These are phyloP conservation scores for Zygosaccharomyces pseudobailii DNA, from an alignment of 1,139 yeast genomes.

Conservation along the genomic window DNA sequence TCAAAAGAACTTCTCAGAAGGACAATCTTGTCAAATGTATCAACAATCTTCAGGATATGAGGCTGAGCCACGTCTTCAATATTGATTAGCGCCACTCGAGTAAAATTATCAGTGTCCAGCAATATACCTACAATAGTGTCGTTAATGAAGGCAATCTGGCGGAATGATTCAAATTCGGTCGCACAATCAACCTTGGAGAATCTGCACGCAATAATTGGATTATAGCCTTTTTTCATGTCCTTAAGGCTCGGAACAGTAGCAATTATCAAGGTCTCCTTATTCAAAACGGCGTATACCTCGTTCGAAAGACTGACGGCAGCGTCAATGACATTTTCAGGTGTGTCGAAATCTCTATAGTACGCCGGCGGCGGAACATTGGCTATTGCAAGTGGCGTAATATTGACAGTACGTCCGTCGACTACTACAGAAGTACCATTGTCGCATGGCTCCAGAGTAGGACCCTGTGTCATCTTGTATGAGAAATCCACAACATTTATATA, in stretches of 20 bases:
- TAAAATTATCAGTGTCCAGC: constrained; percentile 47
- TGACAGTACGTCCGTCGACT: constrained; percentile 69
- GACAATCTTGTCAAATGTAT: constrained; percentile 48
- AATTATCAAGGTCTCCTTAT: constrained; percentile 41
- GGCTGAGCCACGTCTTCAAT: constrained; percentile 43
- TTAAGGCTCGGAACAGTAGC: constrained; percentile 39
- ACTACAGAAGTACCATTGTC: constrained; percentile 80
- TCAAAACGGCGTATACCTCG: constrained; percentile 52
- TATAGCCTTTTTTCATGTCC: constrained; percentile 39
- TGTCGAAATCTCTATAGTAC: constrained; percentile 60
- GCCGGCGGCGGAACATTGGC: constrained; percentile 97
- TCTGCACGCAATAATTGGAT: constrained; percentile 43
- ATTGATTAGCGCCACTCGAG: constrained; percentile 50
- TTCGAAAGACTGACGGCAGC: constrained; percentile 63
- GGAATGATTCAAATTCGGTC: constrained; percentile 44
- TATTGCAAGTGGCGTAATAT: constrained; percentile 73
- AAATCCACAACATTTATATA: constrained; percentile 64
- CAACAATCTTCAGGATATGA: constrained; percentile 39
- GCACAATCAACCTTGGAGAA: constrained; percentile 39
- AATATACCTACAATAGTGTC: constrained; percentile 51
- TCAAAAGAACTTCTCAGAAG: constrained; percentile 54
- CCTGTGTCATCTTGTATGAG: constrained; percentile 58
- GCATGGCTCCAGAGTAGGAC: constrained; percentile 61
- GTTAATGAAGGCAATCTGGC: constrained; percentile 60
- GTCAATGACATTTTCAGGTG: constrained; percentile 53